Conservation (phyloP, 2,329 filamentous ascomycete species). For the Verruconis gallopava region DNA sequence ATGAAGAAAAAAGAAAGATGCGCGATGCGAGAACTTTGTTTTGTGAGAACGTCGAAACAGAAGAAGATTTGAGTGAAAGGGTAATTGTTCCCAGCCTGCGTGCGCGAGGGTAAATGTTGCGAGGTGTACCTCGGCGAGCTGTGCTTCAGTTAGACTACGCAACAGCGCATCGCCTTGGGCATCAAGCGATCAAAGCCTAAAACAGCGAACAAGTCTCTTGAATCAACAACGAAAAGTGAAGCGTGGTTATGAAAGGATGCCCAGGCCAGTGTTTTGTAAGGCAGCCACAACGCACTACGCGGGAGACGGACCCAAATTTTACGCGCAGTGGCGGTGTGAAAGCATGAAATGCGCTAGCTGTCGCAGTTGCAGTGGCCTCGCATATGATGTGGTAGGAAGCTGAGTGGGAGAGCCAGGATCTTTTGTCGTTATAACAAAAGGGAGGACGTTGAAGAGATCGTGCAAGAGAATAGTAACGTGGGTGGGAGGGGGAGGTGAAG, state of each 20-base stretch:
- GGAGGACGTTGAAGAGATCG: too few relatives aligned
- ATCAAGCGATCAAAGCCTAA: slow-evolving; percentile 6
- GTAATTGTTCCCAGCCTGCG: not conserved
- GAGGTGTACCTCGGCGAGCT: slow-evolving; percentile 7
- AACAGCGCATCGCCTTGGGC: slow-evolving; percentile 6
- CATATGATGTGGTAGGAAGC: too few relatives aligned
- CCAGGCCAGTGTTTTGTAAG: not conserved
- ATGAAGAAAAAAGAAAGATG: too few relatives aligned
- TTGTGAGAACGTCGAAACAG: not conserved
- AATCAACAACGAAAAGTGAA: slow-evolving; percentile 7
- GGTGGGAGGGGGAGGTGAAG: too few relatives aligned
- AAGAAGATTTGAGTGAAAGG: too few relatives aligned
- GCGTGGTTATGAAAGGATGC: not conserved
- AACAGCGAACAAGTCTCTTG: slow-evolving; percentile 4
- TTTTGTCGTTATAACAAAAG: too few relatives aligned
- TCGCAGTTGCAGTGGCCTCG: too few relatives aligned
- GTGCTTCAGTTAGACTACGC: slow-evolving; percentile 1
- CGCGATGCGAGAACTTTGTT: not conserved
- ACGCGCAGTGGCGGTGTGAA: too few relatives aligned
- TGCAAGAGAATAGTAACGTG: too few relatives aligned
- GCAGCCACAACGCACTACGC: not conserved
- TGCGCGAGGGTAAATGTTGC: not conserved
- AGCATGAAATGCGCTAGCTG: too few relatives aligned
- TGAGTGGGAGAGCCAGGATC: too few relatives aligned
- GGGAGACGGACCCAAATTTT: not conserved